Percentiles rank a stretch among this genome's conserved stretches.
Conservation (phyloP, 2,329 filamentous ascomycete species). For the Cercospora sp. region DNA sequence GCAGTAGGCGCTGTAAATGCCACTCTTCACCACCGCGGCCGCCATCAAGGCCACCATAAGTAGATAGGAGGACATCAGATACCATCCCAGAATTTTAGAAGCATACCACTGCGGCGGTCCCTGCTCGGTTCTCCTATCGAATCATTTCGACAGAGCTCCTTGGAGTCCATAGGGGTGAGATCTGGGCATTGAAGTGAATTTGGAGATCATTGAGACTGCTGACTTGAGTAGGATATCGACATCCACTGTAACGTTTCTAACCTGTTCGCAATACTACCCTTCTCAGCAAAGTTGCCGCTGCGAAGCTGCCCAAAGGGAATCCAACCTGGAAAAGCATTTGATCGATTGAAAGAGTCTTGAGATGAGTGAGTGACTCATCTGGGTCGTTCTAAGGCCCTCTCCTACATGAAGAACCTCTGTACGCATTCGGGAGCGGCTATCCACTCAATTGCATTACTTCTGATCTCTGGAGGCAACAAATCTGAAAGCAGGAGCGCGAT, state of each 20-base stretch:
- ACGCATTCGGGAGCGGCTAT: too few species aligned
- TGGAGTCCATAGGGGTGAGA: background rate
- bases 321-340: background rate
- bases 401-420: too few species aligned
- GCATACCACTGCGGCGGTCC: background rate
- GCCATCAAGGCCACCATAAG: background rate
- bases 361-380: background rate
- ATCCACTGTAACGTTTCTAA: background rate
- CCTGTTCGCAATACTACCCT: background rate
- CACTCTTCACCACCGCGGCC: background rate
- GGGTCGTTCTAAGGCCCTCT: too few species aligned
- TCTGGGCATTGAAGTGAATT: background rate
- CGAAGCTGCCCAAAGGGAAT: background rate
- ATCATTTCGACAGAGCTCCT: background rate
- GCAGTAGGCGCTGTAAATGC: background rate
- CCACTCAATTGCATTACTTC: too few species aligned
- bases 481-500: too few species aligned
- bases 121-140: background rate
- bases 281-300: background rate
- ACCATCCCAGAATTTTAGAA: background rate
- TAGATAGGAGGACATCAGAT: background rate
- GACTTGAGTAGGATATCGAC: background rate
- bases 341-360: background rate
- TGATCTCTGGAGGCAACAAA: too few species aligned
- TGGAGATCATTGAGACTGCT: background rate